These are phyloP conservation scores for Sechiopsis laciniata DNA, from an alignment of 306 rosid species.

Conservation along the genomic window DNA sequence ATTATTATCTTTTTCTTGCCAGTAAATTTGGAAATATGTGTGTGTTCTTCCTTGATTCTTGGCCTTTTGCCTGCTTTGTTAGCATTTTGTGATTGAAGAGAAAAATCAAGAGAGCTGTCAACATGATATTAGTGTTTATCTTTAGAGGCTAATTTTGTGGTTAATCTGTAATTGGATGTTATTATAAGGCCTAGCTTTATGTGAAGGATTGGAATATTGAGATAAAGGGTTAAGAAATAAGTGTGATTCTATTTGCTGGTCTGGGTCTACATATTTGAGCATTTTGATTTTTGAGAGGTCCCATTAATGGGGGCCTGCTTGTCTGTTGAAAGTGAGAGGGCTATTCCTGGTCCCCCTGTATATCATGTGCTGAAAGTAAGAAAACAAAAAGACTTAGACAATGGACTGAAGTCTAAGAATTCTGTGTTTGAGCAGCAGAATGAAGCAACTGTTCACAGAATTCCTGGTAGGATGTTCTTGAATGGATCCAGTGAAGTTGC, in stretches of 20 bases:
- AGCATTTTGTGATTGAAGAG: not conserved
- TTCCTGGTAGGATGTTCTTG: slow-evolving; percentile 67
- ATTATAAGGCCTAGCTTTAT: not conserved
- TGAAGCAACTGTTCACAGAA: slow-evolving; percentile 66
- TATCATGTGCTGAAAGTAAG: slow-evolving; percentile 29
- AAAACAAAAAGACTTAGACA: slow-evolving; percentile 36
- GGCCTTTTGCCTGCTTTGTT: not conserved
- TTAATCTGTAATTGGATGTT: not conserved
- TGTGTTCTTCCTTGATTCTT: not conserved
- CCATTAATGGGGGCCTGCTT: slow-evolving; percentile 26
- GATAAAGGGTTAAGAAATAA: slow-evolving; percentile 6
- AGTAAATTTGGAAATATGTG: not conserved
- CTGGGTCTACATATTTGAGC: slow-evolving; percentile 10
- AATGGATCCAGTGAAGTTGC: slow-evolving; percentile 68
- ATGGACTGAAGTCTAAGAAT: slow-evolving; percentile 39
- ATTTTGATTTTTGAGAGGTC: slow-evolving; percentile 11
- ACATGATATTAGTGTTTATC: not conserved
- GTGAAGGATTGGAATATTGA: not conserved
- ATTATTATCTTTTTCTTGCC: not conserved
- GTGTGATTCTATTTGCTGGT: not conserved
- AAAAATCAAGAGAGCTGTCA: not conserved
- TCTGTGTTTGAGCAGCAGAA: slow-evolving; percentile 62
- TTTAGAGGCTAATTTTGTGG: not conserved
- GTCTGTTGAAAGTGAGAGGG: slow-evolving; percentile 69
- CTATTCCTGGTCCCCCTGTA: slow-evolving; percentile 49